These are phyloP conservation scores for Mycena epipterygia DNA, from an alignment of 768 basidiomycete species.

Conservation along the genomic window DNA sequence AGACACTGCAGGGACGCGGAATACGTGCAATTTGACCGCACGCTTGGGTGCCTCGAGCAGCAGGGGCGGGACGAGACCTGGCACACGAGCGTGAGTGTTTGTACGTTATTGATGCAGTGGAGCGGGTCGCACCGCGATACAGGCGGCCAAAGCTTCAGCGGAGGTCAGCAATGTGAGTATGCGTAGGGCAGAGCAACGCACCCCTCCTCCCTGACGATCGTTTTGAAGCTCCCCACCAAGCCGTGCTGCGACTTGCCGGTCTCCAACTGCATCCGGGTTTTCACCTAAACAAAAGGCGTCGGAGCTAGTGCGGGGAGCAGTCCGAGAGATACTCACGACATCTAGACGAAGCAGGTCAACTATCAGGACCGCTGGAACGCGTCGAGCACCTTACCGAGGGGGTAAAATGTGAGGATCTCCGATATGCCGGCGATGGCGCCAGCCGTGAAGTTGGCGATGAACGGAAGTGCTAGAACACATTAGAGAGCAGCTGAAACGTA, in stretches of 20 bases:
- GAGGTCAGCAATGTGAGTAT: slow-evolving; percentile 31
- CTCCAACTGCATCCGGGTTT: slow-evolving; percentile 98
- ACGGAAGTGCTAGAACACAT: slow-evolving; percentile 75
- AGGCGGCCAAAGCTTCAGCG: slow-evolving; percentile 76
- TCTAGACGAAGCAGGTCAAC: slow-evolving; percentile 58
- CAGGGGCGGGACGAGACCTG: slow-evolving; percentile 94
- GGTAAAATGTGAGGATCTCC: slow-evolving; percentile 88
- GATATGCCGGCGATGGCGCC: slow-evolving; percentile 97
- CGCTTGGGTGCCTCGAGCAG: slow-evolving; percentile 98
- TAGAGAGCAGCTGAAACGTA: neutral
- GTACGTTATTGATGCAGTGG: slow-evolving; percentile 10
- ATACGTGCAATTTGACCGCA: slow-evolving; percentile 90
- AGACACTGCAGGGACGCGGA: neutral
- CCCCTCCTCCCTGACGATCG: slow-evolving; percentile 94
- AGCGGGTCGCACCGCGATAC: slow-evolving; percentile 77
- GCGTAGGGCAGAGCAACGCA: slow-evolving; percentile 51
- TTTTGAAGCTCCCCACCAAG: slow-evolving; percentile 84
- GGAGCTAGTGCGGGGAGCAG: neutral
- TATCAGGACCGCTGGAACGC: slow-evolving; percentile 9
- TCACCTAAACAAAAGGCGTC: slow-evolving; percentile 72
- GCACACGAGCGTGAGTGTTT: slow-evolving; percentile 1
- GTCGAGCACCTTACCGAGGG: slow-evolving; percentile 73
- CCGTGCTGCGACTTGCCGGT: slow-evolving; percentile 83
- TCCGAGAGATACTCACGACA: slow-evolving; percentile 74
- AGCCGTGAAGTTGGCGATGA: slow-evolving; percentile 91